phyloP scores from a whole-genome alignment of 2,329 filamentous ascomycete species.

The Talaromyces piceae region DNA sequence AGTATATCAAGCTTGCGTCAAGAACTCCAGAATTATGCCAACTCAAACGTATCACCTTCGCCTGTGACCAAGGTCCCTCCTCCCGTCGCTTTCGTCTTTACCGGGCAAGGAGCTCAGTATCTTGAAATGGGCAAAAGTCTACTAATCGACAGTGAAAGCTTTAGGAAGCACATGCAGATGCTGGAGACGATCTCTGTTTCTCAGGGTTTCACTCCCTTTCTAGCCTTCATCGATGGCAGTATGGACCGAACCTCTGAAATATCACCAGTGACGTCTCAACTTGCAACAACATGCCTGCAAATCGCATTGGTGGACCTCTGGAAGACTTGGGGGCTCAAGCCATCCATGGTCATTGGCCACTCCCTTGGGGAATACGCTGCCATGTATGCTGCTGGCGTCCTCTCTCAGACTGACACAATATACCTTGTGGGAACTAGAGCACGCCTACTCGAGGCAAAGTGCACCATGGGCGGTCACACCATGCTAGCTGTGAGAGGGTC shows the following conservation, averaged over 20 bases:
- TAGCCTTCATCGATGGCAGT: constrained; percentile 16
- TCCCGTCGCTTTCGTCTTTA: constrained; percentile 27
- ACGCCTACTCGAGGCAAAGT: constrained; percentile 50
- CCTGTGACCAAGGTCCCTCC: background rate
- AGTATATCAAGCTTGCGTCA: constrained; percentile 15
- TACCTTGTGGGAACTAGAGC: constrained; percentile 63
- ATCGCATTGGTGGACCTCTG: constrained; percentile 28
- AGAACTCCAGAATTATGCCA: background rate
- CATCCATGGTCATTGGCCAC: constrained; percentile 21
- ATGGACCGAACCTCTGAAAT: constrained; percentile 4
- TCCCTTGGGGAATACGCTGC: constrained; percentile 26
- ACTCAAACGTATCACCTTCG: background rate
- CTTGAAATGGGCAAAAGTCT: constrained; percentile 20
- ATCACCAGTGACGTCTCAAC: constrained; percentile 19
- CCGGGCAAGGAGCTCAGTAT: constrained; percentile 25
- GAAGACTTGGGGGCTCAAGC: constrained; percentile 18
- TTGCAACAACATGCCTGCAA: constrained; percentile 28
- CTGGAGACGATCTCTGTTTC: constrained; percentile 21
- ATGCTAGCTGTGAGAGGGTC: constrained; percentile 36
- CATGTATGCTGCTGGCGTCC: constrained; percentile 19
- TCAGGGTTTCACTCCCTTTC: constrained; percentile 25
- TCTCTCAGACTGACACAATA: constrained; percentile 32
- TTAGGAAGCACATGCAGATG: constrained; percentile 22
- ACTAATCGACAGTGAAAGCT: constrained; percentile 18
- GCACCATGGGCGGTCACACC: constrained; percentile 32